Base-by-base conservation (phyloP, 305 asterid species). In the Plantago coronopus region DNA sequence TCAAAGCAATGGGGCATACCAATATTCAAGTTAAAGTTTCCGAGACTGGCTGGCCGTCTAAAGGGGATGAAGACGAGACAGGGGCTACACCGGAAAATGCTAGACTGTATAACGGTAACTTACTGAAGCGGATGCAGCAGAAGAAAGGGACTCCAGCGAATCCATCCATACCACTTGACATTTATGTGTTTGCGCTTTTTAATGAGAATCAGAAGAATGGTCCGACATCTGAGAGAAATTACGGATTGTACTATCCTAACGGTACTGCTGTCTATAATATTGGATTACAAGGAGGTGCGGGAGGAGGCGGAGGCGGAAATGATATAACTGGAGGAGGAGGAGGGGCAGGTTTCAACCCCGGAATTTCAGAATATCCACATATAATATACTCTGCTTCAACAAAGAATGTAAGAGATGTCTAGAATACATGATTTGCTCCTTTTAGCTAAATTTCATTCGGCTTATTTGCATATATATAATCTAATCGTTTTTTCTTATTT, bases 41-140 rank as follows among this genome's bases (percentile, higher is more conserved):
- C 0, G 97, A 90, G 76, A 90, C 97, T 0, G 97, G 97, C 0
- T 90, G 97, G 97, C 97, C 97, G 0, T 90, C 96, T 0, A 85
- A 79, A 60, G 96, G 95, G 67, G 97, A 90, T 27, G 53, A 57
- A 0, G 17, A 72, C 20, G 97, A 90, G 78, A 75, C 76, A 16
- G 97, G 97, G 75, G 96, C 97, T 1, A 78, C 89, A 20, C 78
- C 71, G 10, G 86, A 82, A 64, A 90, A 90, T 22, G 97, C 97
- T 42, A 81, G 77, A 34, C 50, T 79, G 45, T 90, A 90, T 37
- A 90, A 90, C 1, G 76, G 87, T 1, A 90, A 90, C 71, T 71
- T 90, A 74, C 57, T 90, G 17, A 76, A 65, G 5, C 78, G 89
- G 5, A 68, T 87, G 1, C 67, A 67, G 48, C 72, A 81, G 65